Conservation (phyloP, 805 yeast species). For the Lachancea cidri region DNA sequence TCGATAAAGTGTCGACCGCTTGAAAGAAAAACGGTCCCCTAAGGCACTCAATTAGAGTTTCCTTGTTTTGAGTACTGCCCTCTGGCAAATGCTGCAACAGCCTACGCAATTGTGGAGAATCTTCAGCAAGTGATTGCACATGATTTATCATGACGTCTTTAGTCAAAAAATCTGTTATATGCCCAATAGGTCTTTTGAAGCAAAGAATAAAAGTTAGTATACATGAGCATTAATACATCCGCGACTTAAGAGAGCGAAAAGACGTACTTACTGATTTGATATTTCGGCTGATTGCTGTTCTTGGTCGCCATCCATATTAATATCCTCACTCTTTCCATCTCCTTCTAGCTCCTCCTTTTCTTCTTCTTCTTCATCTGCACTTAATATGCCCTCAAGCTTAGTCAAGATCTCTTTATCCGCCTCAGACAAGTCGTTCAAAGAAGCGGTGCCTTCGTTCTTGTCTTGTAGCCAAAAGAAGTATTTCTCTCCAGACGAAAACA, state of each 20-base stretch:
- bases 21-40: constrained; percentile 11
- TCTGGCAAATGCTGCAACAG: constrained; percentile 8
- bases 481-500: constrained; percentile 61
- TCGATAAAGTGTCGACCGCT: constrained; percentile 7
- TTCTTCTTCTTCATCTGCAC: constrained; percentile 25
- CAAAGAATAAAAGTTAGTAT: background rate
- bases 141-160: constrained; percentile 8
- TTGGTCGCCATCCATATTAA: constrained; percentile 14
- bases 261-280: constrained; percentile 9
- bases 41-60: constrained; percentile 9
- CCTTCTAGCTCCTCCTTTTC: constrained; percentile 17
- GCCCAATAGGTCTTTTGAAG: constrained; percentile 6
- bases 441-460: constrained; percentile 47
- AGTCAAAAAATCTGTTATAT: constrained; percentile 8
- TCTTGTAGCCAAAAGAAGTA: constrained; percentile 71
- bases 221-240: background rate
- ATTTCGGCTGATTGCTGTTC: constrained; percentile 1
- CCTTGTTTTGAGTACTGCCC: constrained; percentile 4
- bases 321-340: constrained; percentile 15
- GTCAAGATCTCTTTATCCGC: constrained; percentile 50
- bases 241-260: background rate
- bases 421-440: constrained; percentile 43
- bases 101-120: constrained; percentile 3
- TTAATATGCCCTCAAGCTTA: constrained; percentile 47
- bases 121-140: constrained; percentile 8